A percentile compares a stretch with the other conserved stretches of the same genome.
phyloP scores from a whole-genome alignment of 805 yeast species.

The Candida maris region DNA sequence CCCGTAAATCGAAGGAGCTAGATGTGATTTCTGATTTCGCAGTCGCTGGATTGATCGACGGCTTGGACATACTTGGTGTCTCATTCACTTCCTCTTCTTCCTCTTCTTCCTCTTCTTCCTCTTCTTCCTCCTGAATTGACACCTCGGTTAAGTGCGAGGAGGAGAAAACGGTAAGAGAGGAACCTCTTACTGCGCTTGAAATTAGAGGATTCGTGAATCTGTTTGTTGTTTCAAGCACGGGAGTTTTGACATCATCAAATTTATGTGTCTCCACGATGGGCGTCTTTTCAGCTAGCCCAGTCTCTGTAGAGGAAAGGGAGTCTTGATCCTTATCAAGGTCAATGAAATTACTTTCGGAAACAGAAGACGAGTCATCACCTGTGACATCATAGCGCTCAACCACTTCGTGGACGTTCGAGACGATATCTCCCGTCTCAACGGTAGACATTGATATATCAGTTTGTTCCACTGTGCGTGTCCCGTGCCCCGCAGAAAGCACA shows the following conservation, averaged over 20 bases:
- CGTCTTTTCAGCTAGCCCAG: conserved; percentile 5
- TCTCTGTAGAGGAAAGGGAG: conserved; percentile 5
- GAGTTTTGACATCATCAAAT: conserved; percentile 22
- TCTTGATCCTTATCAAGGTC: conserved; percentile 17
- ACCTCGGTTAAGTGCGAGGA: conserved; percentile 15
- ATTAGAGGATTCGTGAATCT: conserved; percentile 22
- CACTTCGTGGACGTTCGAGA: conserved; percentile 3
- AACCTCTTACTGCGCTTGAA: conserved; percentile 10
- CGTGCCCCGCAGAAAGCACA: not conserved
- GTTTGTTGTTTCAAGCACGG: conserved; percentile 14
- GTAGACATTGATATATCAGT: conserved; percentile 13
- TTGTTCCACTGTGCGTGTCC: not conserved
- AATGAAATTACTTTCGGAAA: conserved; percentile 24
- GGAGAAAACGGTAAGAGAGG: conserved; percentile 15
- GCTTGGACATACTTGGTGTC: too few relatives aligned
- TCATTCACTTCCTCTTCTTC: not conserved
- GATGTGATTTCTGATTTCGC: not conserved
- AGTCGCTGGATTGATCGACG: not conserved
- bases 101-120: conserved; percentile 6
- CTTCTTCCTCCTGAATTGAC: conserved; percentile 24
- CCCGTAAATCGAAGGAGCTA: not conserved
- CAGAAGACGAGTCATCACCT: conserved; percentile 18
- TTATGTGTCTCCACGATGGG: conserved; percentile 8
- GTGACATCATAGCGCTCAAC: conserved; percentile 5
- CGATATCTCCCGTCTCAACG: conserved; percentile 13